A percentile compares a stretch with the other conserved stretches of the same genome.
These are phyloP conservation scores for Dendrostoma leiphaemia DNA, from an alignment of 2,329 filamentous ascomycete species.

Conservation along the genomic window DNA sequence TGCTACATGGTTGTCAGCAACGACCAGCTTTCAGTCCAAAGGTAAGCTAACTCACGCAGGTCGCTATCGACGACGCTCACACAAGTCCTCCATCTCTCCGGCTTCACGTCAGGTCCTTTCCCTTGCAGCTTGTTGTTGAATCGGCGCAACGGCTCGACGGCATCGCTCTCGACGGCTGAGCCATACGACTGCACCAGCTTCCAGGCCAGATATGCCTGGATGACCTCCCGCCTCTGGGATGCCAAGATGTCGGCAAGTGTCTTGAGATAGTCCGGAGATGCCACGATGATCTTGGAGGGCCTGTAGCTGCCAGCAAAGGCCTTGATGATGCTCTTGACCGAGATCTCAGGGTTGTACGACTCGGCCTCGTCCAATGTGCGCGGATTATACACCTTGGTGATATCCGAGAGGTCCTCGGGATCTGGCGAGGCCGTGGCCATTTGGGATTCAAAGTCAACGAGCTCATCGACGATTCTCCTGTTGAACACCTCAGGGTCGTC, in stretches of 20 bases:
- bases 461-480: constrained; percentile 26
- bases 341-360: constrained; percentile 16
- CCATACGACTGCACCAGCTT: constrained; percentile 63
- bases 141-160: constrained; percentile 55
- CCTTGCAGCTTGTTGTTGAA: constrained; percentile 62
- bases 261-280: constrained; percentile 54
- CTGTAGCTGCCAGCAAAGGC: constrained; percentile 5
- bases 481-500: constrained; percentile 22
- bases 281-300: constrained; percentile 15
- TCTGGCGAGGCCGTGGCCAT: constrained; percentile 19
- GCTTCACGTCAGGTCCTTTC: constrained; percentile 58
- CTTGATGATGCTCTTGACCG: constrained; percentile 20
- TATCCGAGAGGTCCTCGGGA: constrained; percentile 20
- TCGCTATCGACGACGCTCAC: constrained; percentile 55
- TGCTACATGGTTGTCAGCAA: constrained; percentile 54
- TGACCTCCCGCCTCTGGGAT: constrained; percentile 45
- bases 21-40: too few species aligned
- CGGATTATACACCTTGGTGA: constrained; percentile 19
- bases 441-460: constrained; percentile 24
- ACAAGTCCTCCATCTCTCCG: constrained; percentile 67
- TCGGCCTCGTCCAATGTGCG: constrained; percentile 14
- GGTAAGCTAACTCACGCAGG: constrained; percentile 30
- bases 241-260: constrained; percentile 55
- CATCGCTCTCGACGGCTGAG: constrained; percentile 55
- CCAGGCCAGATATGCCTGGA: constrained; percentile 65